Evolutionary conservation across 2,329 filamentous ascomycete species (phyloP), one percentile per base, ranked within the genome.

Genomic region (Microdochium nivale): DNA sequence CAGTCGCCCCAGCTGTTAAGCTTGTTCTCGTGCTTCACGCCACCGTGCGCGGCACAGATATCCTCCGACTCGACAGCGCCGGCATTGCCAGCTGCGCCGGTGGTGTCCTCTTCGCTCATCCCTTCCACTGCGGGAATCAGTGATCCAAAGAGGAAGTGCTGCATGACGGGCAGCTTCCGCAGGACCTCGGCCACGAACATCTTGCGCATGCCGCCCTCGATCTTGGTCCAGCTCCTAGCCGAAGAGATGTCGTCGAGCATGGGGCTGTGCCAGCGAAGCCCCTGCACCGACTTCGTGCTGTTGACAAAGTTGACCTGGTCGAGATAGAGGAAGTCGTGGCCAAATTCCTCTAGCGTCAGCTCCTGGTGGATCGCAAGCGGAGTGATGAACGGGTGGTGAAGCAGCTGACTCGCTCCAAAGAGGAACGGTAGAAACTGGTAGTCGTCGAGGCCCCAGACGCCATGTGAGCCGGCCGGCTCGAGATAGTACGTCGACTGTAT

Each of bases 231-330:
- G 37, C 78, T 88, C 66, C 89, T 91, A 16, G 92, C 87, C 1
- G 89, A 85, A 3, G 88, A 94, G 57, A 99, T 99, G 66, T 99
- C 94, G 65, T 99, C 94, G 19, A 99, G 81, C 95, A 99, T 97
- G 3, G 95, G 94, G 57, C 86, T 91, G 63, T 99, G 95, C 94
- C 94, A 99, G 46, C 94, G 81, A 54, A 99, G 73, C 1, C 91
- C 92, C 63, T 95, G 90, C 53, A 96, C 91, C 1, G 90, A 96
- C 75, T 99, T 99, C 53, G 95, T 95, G 59, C 84, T 88, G 70
- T 97, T 96, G 53, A 99, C 92, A 70, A 95, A 99, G 49, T 80
- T 79, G 25, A 99, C 89, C 69, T 97, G 94, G 50, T 91, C 87
- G 0, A 99, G 81, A 62, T 99, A 99, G 52, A 99, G 73, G 62